These are phyloP conservation scores for Saturnispora serradocipensis DNA, from an alignment of 805 yeast genomes.

Conservation along the genomic window DNA sequence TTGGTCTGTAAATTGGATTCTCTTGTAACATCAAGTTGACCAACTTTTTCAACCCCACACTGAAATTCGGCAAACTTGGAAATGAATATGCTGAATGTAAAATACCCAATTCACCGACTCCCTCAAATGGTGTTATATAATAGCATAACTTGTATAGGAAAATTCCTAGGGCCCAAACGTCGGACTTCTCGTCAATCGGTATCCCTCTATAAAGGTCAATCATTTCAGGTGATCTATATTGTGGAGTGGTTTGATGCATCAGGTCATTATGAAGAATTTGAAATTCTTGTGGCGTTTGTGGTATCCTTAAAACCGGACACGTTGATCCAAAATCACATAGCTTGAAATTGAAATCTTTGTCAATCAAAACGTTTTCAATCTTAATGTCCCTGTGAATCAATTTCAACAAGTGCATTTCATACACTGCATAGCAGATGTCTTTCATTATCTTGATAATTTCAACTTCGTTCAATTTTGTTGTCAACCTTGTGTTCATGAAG, in stretches of 20 bases:
- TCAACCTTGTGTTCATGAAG: slow-evolving; percentile 78
- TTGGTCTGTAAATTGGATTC: slow-evolving; percentile 76
- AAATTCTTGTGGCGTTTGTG: slow-evolving; percentile 64
- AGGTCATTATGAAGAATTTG: slow-evolving; percentile 76
- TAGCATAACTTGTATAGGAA: slow-evolving; percentile 84
- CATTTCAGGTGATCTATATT: slow-evolving; percentile 95
- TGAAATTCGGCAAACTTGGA: slow-evolving; percentile 58
- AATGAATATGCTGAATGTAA: slow-evolving; percentile 75
- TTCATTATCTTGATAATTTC: slow-evolving; percentile 79
- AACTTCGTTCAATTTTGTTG: slow-evolving; percentile 63
- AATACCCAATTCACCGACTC: slow-evolving; percentile 77
- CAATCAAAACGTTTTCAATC: slow-evolving; percentile 87
- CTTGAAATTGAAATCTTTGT: slow-evolving; percentile 59
- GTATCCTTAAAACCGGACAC: slow-evolving; percentile 60
- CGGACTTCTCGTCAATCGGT: slow-evolving; percentile 86
- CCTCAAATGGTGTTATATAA: slow-evolving; percentile 92
- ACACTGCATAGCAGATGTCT: slow-evolving; percentile 71
- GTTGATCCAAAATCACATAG: slow-evolving; percentile 93
- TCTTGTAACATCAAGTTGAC: slow-evolving; percentile 75
- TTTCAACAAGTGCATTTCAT: slow-evolving; percentile 74
- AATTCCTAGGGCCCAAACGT: slow-evolving; percentile 95
- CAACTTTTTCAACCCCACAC: slow-evolving; percentile 64
- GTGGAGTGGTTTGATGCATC: slow-evolving; percentile 88
- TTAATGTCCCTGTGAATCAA: slow-evolving; percentile 89
- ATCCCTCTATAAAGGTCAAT: slow-evolving; percentile 73